phyloP scores from a whole-genome alignment of 1,284 basidiomycete genomes.

The Tilletiaria anomala region DNA sequence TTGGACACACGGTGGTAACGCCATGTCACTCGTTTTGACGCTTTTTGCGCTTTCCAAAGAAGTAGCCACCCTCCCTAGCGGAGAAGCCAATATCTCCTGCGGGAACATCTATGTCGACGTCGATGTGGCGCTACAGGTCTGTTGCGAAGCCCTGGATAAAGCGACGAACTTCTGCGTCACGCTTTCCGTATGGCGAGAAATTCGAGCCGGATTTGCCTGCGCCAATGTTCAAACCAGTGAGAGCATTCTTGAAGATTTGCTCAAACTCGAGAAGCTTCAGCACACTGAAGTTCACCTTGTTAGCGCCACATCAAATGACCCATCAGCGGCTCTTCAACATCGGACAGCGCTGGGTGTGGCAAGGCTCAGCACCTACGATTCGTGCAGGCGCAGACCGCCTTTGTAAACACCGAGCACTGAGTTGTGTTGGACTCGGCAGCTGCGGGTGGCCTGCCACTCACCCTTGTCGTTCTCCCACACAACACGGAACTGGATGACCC shows the following conservation, averaged over 20 bases:
- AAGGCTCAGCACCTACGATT: too few relatives aligned
- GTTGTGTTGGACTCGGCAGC: slow-evolving; percentile 67
- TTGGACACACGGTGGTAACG: slow-evolving; percentile 62
- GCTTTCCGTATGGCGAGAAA: slow-evolving; percentile 71
- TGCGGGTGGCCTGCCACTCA: slow-evolving; percentile 55
- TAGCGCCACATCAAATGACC: too few relatives aligned
- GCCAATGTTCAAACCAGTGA: slow-evolving; percentile 63
- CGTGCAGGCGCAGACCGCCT: slow-evolving; percentile 65
- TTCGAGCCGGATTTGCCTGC: slow-evolving; percentile 51
- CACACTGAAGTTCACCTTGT: too few relatives aligned
- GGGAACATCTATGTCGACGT: slow-evolving; percentile 58
- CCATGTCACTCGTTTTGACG: slow-evolving; percentile 61
- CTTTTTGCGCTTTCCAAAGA: slow-evolving; percentile 50
- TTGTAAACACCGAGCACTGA: slow-evolving; percentile 70
- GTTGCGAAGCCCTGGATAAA: slow-evolving; percentile 42
- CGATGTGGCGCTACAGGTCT: slow-evolving; percentile 29
- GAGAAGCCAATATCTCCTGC: slow-evolving; percentile 56
- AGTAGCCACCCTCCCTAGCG: slow-evolving; percentile 16
- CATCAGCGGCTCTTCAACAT: too few relatives aligned
- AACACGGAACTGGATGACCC: slow-evolving; percentile 51
- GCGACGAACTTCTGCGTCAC: slow-evolving; percentile 58
- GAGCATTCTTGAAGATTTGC: slow-evolving; percentile 69
- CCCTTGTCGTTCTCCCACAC: slow-evolving; percentile 50
- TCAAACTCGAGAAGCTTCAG: too few relatives aligned
- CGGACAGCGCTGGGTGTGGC: too few relatives aligned